Percentiles rank a stretch among this genome's conserved stretches.
Conservation (phyloP, 345 rosid species). For the Aethionema arabicum region DNA sequence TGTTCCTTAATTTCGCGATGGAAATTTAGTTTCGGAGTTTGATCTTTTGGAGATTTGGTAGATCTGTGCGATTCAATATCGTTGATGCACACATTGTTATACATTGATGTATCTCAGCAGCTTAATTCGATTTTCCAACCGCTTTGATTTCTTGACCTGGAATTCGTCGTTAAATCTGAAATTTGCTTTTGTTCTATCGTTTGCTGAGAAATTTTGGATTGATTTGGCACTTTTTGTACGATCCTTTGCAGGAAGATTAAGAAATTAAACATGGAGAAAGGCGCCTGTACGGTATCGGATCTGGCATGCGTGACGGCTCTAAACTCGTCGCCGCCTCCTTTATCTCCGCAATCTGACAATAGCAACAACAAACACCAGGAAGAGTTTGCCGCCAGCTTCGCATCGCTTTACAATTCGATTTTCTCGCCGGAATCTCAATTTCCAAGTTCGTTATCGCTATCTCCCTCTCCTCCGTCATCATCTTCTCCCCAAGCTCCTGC, state of each 20-base stretch:
- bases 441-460: slow-evolving; percentile 43
- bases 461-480: slow-evolving; percentile 53
- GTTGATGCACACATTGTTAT: not conserved
- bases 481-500: slow-evolving; percentile 39
- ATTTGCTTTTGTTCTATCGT: not conserved
- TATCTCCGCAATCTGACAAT: slow-evolving; percentile 31
- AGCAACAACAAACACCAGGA: slow-evolving; percentile 34
- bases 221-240: not conserved
- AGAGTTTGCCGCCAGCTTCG: slow-evolving; percentile 53
- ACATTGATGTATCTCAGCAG: not conserved
- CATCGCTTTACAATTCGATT: slow-evolving; percentile 54
- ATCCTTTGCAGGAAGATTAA: slow-evolving; percentile 35
- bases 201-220: not conserved
- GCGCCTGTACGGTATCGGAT: slow-evolving; percentile 37
- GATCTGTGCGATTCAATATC: slow-evolving; percentile 7
- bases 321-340: slow-evolving; percentile 37
- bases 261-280: slow-evolving; percentile 41
- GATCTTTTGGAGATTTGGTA: not conserved
- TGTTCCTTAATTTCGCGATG: not conserved
- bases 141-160: not conserved
- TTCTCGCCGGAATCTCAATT: slow-evolving; percentile 63
- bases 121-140: not conserved
- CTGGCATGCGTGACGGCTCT: slow-evolving; percentile 27
- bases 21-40: not conserved
- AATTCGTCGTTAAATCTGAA: slow-evolving; percentile 3